Percentiles rank a stretch among this genome's conserved stretches.
phyloP scores from a whole-genome alignment of 352 stramenopile genomes.

The Pythium insidiosum region DNA sequence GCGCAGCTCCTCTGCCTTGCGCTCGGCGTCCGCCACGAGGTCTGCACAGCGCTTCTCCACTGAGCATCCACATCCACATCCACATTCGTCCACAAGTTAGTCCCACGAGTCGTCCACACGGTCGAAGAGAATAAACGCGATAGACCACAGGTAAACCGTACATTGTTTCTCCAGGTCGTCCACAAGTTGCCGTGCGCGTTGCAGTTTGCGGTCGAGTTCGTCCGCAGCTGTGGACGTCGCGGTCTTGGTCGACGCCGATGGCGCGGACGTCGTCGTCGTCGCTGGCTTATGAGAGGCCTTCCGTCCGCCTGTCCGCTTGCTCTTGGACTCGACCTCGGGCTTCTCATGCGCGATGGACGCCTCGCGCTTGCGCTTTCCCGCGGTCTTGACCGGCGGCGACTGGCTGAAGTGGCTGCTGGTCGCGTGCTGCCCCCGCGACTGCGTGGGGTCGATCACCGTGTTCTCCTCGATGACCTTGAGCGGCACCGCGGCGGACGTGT shows the following conservation, averaged over 20 bases:
- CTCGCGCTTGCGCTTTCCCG: too few species aligned
- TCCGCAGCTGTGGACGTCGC: constrained; percentile 2
- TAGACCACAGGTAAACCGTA: too few species aligned
- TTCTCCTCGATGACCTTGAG: constrained; percentile 61
- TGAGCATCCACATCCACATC: constrained; percentile 9
- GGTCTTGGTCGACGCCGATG: too few species aligned
- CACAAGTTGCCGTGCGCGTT: constrained; percentile 31
- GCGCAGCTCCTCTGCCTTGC: constrained; percentile 49
- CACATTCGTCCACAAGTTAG: background rate
- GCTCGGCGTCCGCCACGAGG: constrained; percentile 38
- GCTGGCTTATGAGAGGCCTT: too few species aligned
- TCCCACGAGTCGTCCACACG: too few species aligned
- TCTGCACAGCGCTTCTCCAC: constrained; percentile 62
- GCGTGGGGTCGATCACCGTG: constrained; percentile 26
- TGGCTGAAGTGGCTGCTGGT: constrained; percentile 21
- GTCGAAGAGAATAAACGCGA: too few species aligned
- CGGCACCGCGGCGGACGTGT: constrained; percentile 5
- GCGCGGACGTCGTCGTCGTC: too few species aligned
- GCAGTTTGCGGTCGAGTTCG: constrained; percentile 30
- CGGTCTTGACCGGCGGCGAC: constrained; percentile 17
- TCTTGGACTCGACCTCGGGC: constrained; percentile 5
- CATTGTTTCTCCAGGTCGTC: constrained; percentile 57
- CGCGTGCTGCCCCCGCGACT: constrained; percentile 5
- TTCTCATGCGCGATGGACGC: too few species aligned
- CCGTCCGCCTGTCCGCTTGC: constrained; percentile 9